Conservation (phyloP, 2,329 filamentous ascomycete genomes). For the Phoma sp. region DNA sequence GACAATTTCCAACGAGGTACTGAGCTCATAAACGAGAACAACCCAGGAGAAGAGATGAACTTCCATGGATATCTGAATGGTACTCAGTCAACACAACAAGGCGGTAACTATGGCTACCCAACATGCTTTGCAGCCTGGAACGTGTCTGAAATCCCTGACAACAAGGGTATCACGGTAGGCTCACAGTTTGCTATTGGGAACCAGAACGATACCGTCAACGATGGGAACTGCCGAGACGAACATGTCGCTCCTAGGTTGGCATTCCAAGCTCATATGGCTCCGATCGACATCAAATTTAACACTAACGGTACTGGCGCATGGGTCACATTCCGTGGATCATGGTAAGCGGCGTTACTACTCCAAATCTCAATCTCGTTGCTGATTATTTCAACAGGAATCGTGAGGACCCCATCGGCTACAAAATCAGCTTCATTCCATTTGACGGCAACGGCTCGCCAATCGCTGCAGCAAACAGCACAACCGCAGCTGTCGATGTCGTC, state of each 20-base stretch:
- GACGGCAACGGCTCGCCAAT: conserved; percentile 54
- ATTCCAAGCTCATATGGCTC: conserved; percentile 72
- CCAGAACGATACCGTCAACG: conserved; percentile 55
- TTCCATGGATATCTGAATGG: conserved; percentile 69
- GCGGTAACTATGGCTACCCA: conserved; percentile 73
- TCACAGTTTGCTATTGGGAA: conserved; percentile 58
- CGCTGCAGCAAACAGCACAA: conserved; percentile 54
- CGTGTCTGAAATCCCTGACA: conserved; percentile 57
- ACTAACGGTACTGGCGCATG: conserved; percentile 64
- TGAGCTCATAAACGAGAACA: conserved; percentile 69
- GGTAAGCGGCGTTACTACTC: conserved; percentile 49
- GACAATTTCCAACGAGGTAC: conserved; percentile 67
- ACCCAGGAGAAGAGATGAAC: conserved; percentile 77
- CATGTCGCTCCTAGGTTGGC: conserved; percentile 60
- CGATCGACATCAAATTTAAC: conserved; percentile 74
- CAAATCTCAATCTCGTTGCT: not conserved
- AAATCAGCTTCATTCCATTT: conserved; percentile 57
- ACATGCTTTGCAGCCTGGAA: conserved; percentile 72
- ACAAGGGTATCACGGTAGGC: conserved; percentile 53
- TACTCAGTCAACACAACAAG: conserved; percentile 51
- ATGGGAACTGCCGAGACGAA: conserved; percentile 52
- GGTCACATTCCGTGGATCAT: conserved; percentile 75
- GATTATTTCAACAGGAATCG: conserved; percentile 49
- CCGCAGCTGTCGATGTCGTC: conserved; percentile 61
- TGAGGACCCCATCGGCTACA: conserved; percentile 57